Percentiles rank a stretch among this genome's conserved stretches.
phyloP scores from a whole-genome alignment of 768 basidiomycete genomes.

The Leucosporidium yakuticum region DNA sequence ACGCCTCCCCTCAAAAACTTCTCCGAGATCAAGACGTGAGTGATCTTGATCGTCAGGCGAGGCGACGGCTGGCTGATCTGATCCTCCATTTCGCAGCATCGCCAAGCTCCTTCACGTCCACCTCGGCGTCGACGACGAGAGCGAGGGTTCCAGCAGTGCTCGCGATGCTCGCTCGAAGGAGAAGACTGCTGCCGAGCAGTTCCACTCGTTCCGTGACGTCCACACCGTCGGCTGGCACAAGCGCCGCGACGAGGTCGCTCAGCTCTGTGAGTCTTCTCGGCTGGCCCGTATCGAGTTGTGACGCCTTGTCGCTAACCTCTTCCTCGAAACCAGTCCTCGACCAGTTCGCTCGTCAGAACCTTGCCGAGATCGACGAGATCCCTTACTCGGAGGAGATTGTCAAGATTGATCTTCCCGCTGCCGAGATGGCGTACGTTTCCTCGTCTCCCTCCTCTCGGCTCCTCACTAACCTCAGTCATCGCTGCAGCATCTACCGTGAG shows the following conservation, averaged over 20 bases:
- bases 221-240: conserved; percentile 88
- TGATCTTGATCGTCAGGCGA: neutral
- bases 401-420: conserved; percentile 69
- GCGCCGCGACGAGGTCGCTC: conserved; percentile 74
- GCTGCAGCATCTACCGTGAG: conserved; percentile 67
- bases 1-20: conserved; percentile 92
- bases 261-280: conserved; percentile 47
- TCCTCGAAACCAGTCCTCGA: conserved; percentile 40
- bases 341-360: conserved; percentile 58
- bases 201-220: conserved; percentile 94
- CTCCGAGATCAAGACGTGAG: conserved; percentile 69
- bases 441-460: neutral
- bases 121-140: conserved; percentile 82
- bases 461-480: neutral
- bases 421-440: conserved; percentile 58
- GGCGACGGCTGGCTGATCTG: neutral
- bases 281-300: neutral
- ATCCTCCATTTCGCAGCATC: conserved; percentile 57
- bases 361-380: conserved; percentile 95
- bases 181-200: conserved; percentile 82
- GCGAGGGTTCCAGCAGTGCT: conserved; percentile 51
- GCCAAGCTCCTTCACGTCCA: conserved; percentile 65
- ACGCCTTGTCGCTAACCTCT: conserved; percentile 8
- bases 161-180: conserved; percentile 75
- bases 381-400: conserved; percentile 63